Base-by-base conservation (phyloP, 129 eudicot genomes). In the Lonicera japonica region DNA sequence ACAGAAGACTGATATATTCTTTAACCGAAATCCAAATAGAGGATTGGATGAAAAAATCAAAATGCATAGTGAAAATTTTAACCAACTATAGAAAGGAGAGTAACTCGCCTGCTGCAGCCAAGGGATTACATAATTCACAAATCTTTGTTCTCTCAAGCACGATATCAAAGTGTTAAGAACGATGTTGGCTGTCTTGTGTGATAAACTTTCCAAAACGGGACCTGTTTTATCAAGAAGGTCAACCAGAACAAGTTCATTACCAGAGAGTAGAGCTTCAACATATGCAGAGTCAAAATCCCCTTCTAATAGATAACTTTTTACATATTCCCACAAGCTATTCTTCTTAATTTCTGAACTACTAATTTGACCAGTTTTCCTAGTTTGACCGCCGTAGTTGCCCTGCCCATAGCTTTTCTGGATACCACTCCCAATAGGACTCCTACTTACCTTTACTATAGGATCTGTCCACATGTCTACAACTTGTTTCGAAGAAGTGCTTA, bases 201-300 rank as follows among this genome's bases (percentile, higher is more conserved):
- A 83, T 60, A 90, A 73, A 63, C 71, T 75, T 72, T 86, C 95
- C 73, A 90, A 70, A 61, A 79, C 94, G 39, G 97, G 97, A 8
- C 97, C 97, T 5, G 97, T 90, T 75, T 73, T 87, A 64, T 82
- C 94, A 66, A 90, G 79, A 80, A 90, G 95, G 40, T 90, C 95
- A 73, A 86, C 74, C 40, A 90, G 61, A 41, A 86, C 68, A 68
- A 71, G 60, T 63, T 90, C 95, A 63, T 84, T 79, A 58, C 87
- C 82, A 24, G 82, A 83, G 68, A 60, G 67, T 54, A 90, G 59
- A 41, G 97, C 97, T 84, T 90, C 95, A 54, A 62, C 70, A 65
- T 83, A 90, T 48, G 97, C 95, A 59, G 90, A 68, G 21, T 90
- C 94, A 0, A 86, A 72, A 69, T 90, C 94, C 46, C 95, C 97